Percentiles rank a stretch among this genome's conserved stretches.
Conservation (phyloP, 23 red algal genomes). For the Gracilaria domingensis region DNA sequence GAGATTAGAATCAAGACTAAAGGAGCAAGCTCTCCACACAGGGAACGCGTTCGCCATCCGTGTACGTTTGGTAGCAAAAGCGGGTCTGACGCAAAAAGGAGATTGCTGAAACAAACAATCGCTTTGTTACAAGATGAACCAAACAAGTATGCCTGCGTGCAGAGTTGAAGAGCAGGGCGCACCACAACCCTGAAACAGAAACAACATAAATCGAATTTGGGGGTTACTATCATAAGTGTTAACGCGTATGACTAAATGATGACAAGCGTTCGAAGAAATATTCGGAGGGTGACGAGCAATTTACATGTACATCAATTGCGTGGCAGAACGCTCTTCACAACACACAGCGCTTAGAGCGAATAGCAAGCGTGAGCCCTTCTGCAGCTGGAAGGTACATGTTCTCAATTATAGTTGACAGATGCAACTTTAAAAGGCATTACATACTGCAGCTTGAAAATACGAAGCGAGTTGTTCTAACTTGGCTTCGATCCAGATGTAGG, state of each 20-base stretch:
- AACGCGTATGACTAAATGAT: not conserved
- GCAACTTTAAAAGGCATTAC: not conserved
- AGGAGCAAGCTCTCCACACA: not conserved
- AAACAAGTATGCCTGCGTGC: not conserved
- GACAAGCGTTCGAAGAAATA: constrained; percentile 3
- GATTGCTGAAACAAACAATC: not conserved
- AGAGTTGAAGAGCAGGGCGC: not conserved
- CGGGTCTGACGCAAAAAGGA: not conserved
- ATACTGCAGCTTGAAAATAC: not conserved
- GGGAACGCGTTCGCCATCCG: not conserved
- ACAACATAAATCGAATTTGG: not conserved
- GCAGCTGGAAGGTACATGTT: not conserved
- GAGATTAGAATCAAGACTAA: not conserved
- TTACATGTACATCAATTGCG: not conserved
- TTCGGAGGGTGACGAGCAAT: constrained; percentile 7
- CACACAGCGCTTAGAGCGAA: not conserved
- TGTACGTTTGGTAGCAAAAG: not conserved
- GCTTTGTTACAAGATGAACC: not conserved
- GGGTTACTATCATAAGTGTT: not conserved
- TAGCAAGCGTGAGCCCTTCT: not conserved
- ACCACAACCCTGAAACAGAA: not conserved
- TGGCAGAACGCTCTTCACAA: not conserved
- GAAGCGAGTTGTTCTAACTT: not conserved
- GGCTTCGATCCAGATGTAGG: not conserved
- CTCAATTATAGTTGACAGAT: not conserved